Evolutionary conservation across 2,329 filamentous ascomycete genomes (phyloP), one percentile per base, ranked within the genome.

Genomic region (Diaporthe citriasiana): DNA sequence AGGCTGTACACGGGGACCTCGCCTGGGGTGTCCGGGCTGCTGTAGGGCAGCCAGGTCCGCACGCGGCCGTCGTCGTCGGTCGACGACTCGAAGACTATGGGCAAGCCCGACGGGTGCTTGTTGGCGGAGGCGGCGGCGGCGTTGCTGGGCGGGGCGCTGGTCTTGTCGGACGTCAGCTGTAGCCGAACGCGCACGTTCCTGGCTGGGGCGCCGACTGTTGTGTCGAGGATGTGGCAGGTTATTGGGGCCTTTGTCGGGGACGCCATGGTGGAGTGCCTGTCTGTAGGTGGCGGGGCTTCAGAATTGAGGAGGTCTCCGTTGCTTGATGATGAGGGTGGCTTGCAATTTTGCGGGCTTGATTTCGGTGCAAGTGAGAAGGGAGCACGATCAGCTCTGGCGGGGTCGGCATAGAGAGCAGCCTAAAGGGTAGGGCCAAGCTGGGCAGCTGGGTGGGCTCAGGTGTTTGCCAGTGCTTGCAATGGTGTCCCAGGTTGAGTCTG

Each of bases 171-270:
- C 78, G 81, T 84, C 5, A 88, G 88, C 65, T 91, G 85, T 30
- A 95, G 89, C 71, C 89, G 90, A 73, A 95, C 93, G 77, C 88
- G 87, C 79, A 97, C 89, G 76, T 87, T 86, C 73, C 87, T 83
- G 22, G 90, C 94, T 30, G 94, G 94, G 73, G 88, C 88, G 80
- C 94, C 94, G 75, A 89, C 85, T n/a, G 91, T 89, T 15, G 94
- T 96, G 87, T 97, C 93, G 82, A 97, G 93, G 83, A 95, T 90
- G 87, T 97, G 94, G 87, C 94, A 96, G 82, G 94, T 96, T 80
- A 97, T 96, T 80, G 90, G 90, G 80, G 91, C 90, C 80, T 89
- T 91, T 74, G 75, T 70, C 56, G 73, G 65, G 47, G 70, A 63
- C 22, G 76, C 69, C 76, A 76, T 78, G 68, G 72, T 77, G 70